These are phyloP conservation scores for Saksenaea oblongispora DNA, from an alignment of 371 early-diverging fungal species.

Conservation along the genomic window DNA sequence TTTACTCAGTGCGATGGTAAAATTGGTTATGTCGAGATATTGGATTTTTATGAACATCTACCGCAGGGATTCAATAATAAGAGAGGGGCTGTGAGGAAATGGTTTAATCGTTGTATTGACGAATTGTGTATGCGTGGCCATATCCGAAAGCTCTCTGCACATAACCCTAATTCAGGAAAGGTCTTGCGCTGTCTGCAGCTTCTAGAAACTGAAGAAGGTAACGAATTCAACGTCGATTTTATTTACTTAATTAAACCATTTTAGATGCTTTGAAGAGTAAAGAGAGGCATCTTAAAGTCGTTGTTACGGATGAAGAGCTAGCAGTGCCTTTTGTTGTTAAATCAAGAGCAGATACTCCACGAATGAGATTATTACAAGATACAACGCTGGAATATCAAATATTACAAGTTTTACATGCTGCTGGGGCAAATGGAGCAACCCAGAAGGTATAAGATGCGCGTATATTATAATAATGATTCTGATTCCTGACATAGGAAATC, in stretches of 20 bases:
- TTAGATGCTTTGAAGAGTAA: neutral
- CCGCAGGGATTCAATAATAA: conserved; percentile 32
- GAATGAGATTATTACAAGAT: neutral
- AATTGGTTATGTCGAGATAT: no score
- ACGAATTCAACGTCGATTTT: neutral
- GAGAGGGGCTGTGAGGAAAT: conserved; percentile 17
- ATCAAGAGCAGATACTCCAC: neutral
- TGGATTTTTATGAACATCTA: neutral
- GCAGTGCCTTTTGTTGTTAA: conserved; percentile 5
- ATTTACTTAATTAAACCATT: neutral
- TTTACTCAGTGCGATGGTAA: conserved; percentile 40
- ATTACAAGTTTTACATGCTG: conserved; percentile 14
- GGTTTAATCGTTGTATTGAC: conserved; percentile 38
- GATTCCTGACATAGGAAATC: conserved; percentile 13
- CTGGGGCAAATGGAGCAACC: conserved; percentile 22
- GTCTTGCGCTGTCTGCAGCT: conserved; percentile 23
- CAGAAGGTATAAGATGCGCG: conserved; percentile 24
- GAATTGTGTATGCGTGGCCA: conserved; percentile 19
- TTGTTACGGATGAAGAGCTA: conserved; percentile 3
- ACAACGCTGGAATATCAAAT: conserved; percentile 14
- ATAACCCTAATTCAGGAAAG: conserved; percentile 6
- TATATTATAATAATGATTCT: neutral
- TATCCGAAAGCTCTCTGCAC: conserved; percentile 17
- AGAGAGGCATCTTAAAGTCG: neutral
- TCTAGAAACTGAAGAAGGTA: conserved; percentile 15